A percentile compares a stretch with the other conserved stretches of the same genome.
Evolutionary conservation across 345 rosid genomes (phyloP).

Genomic region (Laguncularia racemosa): DNA sequence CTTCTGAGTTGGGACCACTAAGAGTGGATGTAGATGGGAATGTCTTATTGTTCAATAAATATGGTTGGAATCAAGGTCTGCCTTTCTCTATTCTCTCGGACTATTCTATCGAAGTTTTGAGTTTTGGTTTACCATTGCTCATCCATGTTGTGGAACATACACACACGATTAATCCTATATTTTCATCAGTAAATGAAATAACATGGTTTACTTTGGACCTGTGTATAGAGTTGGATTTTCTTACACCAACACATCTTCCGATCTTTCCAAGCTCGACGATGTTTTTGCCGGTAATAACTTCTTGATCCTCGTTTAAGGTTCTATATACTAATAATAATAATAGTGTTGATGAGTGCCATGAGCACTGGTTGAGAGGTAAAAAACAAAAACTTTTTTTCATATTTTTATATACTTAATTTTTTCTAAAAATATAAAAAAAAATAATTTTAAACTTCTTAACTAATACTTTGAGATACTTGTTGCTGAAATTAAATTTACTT

Average conservation of each 20-base stretch:
- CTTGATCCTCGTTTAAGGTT: no score
- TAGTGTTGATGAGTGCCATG: no score
- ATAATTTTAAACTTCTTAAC: no score
- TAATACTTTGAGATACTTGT: no score
- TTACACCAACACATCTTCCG: conserved; percentile 49
- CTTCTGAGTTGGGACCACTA: conserved; percentile 77
- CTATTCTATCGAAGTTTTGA: background rate
- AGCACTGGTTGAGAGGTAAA: no score
- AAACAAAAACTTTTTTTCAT: no score
- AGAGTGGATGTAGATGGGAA: conserved; percentile 28
- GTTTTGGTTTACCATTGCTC: background rate
- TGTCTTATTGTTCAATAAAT: conserved; percentile 33
- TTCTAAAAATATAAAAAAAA: no score
- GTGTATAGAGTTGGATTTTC: conserved; percentile 70
- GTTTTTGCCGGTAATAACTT: conserved; percentile 18
- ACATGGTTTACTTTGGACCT: background rate
- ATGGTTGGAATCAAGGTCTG: conserved; percentile 67
- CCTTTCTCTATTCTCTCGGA: background rate
- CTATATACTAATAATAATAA: no score
- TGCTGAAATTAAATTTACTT: no score
- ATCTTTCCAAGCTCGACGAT: conserved; percentile 44
- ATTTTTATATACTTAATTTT: no score
- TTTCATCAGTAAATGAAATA: background rate
- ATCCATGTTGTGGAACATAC: background rate
- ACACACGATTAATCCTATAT: background rate